A percentile compares a stretch with the other conserved stretches of the same genome.
Conservation (phyloP, 345 rosid genomes). For the Ceriops tagal region DNA sequence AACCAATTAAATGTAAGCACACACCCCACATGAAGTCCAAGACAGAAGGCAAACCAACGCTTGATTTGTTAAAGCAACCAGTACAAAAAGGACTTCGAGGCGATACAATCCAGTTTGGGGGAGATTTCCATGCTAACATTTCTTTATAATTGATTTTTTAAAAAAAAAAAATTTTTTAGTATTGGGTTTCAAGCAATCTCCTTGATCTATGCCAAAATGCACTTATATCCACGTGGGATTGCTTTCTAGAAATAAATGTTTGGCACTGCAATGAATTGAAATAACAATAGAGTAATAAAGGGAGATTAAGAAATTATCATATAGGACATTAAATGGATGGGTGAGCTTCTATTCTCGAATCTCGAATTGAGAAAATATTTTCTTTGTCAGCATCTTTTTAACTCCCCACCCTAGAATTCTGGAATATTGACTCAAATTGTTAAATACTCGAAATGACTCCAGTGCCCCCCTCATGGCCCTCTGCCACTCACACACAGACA, state of each 20-base stretch:
- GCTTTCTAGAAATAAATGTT: slow-evolving; percentile 17
- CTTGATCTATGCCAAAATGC: slow-evolving; percentile 41
- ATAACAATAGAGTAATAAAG: slow-evolving; percentile 9
- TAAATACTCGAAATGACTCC: background rate
- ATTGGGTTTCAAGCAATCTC: slow-evolving; percentile 33
- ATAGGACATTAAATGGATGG: background rate
- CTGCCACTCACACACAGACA: no score
- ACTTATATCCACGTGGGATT: slow-evolving; percentile 43
- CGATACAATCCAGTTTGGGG: slow-evolving; percentile 31
- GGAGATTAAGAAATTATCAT: background rate
- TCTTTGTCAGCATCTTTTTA: slow-evolving; percentile 18
- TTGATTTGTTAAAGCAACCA: background rate
- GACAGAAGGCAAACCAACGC: no score
- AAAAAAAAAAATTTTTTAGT: background rate
- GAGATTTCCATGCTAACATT: slow-evolving; percentile 21
- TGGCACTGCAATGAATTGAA: background rate
- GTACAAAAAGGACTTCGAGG: slow-evolving; percentile 22
- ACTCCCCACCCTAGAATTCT: slow-evolving; percentile 14
- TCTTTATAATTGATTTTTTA: background rate
- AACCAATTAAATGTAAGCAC: no score
- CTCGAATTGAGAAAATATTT: slow-evolving; percentile 25
- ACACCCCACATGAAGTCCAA: no score
- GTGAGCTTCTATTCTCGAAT: slow-evolving; percentile 51
- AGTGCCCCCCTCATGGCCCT: no score
- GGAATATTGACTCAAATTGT: slow-evolving; percentile 19